A percentile compares a stretch with the other conserved stretches of the same genome.
These are phyloP conservation scores for Fusarium vanettenii DNA, from an alignment of 2,329 filamentous ascomycete genomes.

Conservation along the genomic window DNA sequence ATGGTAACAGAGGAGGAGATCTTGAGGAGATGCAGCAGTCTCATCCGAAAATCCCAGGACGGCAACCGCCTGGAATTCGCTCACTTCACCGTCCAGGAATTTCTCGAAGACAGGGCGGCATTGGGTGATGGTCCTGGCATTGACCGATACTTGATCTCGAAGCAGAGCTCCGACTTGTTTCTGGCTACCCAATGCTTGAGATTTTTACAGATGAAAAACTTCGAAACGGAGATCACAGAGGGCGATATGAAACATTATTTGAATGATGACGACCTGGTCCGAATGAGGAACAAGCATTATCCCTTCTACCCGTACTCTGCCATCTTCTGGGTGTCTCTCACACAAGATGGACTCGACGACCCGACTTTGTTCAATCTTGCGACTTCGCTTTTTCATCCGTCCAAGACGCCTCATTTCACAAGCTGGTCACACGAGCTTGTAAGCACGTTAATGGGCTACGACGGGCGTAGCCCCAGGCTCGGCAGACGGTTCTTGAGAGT, in stretches of 20 bases:
- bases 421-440: background rate
- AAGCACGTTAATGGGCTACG: too few relatives aligned
- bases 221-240: background rate
- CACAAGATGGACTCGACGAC: background rate
- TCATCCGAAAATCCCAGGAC: background rate
- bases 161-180: background rate
- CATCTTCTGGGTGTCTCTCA: background rate
- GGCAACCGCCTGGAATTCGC: conserved; percentile 10
- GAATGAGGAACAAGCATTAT: background rate
- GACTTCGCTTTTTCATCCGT: background rate
- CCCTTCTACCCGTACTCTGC: background rate
- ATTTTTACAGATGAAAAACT: background rate
- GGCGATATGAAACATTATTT: background rate
- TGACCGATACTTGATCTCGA: background rate
- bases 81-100: conserved; percentile 31
- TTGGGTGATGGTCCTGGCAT: background rate
- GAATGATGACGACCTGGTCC: background rate
- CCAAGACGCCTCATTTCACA: background rate
- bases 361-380: background rate
- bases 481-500: too few relatives aligned
- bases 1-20: background rate
- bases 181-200: background rate
- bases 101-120: background rate
- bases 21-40: background rate
- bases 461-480: background rate